These are phyloP conservation scores for Aureobasidium leucospermi DNA, from an alignment of 2,329 filamentous ascomycete genomes.

Conservation along the genomic window DNA sequence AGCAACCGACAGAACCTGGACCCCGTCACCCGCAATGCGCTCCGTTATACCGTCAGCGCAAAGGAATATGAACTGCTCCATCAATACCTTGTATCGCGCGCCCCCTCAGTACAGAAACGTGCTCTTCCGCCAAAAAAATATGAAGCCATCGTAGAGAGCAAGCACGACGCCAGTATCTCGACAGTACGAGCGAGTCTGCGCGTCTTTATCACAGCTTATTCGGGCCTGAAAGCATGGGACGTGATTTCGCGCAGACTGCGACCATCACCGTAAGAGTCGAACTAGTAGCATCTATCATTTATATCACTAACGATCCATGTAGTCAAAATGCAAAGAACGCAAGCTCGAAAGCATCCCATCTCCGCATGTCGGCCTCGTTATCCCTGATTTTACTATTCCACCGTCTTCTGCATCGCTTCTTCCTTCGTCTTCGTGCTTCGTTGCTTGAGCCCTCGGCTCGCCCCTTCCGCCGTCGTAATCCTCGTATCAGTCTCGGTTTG, in stretches of 20 bases:
- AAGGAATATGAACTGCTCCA: conserved; percentile 82
- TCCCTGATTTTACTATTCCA: conserved; percentile 84
- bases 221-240: conserved; percentile 42
- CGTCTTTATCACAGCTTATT: conserved; percentile 36
- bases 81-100: conserved; percentile 71
- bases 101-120: conserved; percentile 51
- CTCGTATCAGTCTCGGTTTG: conserved; percentile 62
- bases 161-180: conserved; percentile 30
- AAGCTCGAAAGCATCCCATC: conserved; percentile 42
- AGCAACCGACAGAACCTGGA: conserved; percentile 38
- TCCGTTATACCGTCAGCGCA: conserved; percentile 76
- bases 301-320: background rate
- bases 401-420: conserved; percentile 82
- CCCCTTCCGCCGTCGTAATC: conserved; percentile 77
- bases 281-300: background rate
- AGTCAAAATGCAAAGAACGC: background rate
- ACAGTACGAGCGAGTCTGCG: conserved; percentile 40
- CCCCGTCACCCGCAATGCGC: conserved; percentile 72
- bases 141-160: conserved; percentile 42
- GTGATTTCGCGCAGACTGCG: conserved; percentile 30
- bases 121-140: conserved; percentile 44
- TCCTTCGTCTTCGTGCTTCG: conserved; percentile 68
- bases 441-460: conserved; percentile 69
- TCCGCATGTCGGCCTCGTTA: conserved; percentile 73
- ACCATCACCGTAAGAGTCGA: background rate